Evolutionary conservation across 306 rosid genomes (phyloP).

Genomic region (Argentina anserina): DNA sequence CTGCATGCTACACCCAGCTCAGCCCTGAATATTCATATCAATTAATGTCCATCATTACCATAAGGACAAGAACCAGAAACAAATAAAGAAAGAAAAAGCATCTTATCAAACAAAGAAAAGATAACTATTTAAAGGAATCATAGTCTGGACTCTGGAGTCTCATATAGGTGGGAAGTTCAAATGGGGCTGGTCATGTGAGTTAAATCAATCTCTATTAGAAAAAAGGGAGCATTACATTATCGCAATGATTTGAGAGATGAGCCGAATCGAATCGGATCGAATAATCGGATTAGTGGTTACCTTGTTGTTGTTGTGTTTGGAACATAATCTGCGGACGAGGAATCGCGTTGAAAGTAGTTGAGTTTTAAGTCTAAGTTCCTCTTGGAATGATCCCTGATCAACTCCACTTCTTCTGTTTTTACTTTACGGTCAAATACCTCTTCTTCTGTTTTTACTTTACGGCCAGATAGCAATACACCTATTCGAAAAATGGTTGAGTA

Average conservation of each 20-base stretch:
- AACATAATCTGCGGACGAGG: too few species aligned
- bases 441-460: too few species aligned
- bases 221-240: not conserved
- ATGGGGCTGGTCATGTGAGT: not conserved
- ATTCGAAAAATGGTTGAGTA: too few species aligned
- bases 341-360: too few species aligned
- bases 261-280: not conserved
- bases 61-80: slow-evolving; percentile 14
- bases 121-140: not conserved
- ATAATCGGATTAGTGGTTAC: not conserved
- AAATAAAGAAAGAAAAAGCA: not conserved
- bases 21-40: slow-evolving; percentile 7
- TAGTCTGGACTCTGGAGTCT: not conserved
- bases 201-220: not conserved
- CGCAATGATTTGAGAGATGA: slow-evolving; percentile 2
- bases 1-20: slow-evolving; percentile 16
- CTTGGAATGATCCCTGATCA: too few species aligned
- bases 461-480: too few species aligned
- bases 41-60: slow-evolving; percentile 11
- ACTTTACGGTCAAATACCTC: too few species aligned
- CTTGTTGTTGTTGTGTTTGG: not conserved
- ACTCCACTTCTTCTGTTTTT: too few species aligned
- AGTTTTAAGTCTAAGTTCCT: too few species aligned
- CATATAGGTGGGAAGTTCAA: not conserved
- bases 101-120: not conserved